Percentiles rank a stretch among this genome's conserved stretches.
Evolutionary conservation across 768 basidiomycete genomes (phyloP).

Genomic region (Leucocoprinus birnbaumii): DNA sequence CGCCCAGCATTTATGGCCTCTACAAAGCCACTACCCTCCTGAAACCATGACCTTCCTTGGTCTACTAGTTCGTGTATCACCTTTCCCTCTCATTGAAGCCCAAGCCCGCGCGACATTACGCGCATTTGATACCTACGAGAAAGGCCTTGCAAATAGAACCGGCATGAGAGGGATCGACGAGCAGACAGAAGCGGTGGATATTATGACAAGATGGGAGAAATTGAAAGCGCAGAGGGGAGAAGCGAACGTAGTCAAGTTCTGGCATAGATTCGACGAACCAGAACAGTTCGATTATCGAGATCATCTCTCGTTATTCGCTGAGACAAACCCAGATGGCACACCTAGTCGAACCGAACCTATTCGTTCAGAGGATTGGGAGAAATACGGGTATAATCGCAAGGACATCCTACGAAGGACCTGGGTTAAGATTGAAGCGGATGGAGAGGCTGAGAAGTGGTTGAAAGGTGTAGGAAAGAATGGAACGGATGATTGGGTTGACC

Average conservation of each 20-base stretch:
- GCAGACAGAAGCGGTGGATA: conserved; percentile 39
- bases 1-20: conserved; percentile 65
- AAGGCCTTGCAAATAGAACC: conserved; percentile 10
- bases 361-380: conserved; percentile 53
- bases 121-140: conserved; percentile 48
- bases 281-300: conserved; percentile 74
- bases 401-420: conserved; percentile 49
- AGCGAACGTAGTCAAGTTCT: conserved; percentile 44
- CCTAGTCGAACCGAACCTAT: not conserved
- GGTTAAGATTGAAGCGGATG: conserved; percentile 51
- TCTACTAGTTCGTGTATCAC: conserved; percentile 54
- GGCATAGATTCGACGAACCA: conserved; percentile 47
- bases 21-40: conserved; percentile 42
- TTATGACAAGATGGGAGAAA: conserved; percentile 45
- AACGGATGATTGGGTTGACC: conserved; percentile 59
- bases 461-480: conserved; percentile 59
- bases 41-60: conserved; percentile 65
- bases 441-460: conserved; percentile 60
- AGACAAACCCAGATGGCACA: conserved; percentile 18
- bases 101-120: conserved; percentile 66
- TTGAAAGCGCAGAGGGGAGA: conserved; percentile 24
- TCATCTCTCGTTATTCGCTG: conserved; percentile 47
- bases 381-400: conserved; percentile 50
- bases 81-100: conserved; percentile 76
- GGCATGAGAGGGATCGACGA: not conserved